Conservation (phyloP, 2,329 filamentous ascomycete species). For the Microsporum canis region DNA sequence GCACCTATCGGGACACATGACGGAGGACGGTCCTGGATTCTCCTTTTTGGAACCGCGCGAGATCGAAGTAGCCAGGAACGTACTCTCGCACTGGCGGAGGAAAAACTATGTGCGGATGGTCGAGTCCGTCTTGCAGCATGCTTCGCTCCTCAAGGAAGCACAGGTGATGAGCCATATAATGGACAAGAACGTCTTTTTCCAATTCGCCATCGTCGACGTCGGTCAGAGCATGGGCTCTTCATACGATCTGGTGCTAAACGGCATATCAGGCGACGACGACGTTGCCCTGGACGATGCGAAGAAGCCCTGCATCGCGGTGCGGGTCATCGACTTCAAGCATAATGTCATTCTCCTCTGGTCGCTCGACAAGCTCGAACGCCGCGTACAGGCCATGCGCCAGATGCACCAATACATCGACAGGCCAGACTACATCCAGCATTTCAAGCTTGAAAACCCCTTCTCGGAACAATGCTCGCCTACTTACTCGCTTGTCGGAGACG, state of each 20-base stretch:
- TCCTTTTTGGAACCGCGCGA: conserved; percentile 58
- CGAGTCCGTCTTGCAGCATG: conserved; percentile 78
- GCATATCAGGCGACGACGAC: conserved; percentile 76
- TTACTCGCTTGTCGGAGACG: conserved; percentile 86
- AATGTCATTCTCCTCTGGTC: conserved; percentile 87
- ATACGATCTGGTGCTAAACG: conserved; percentile 92
- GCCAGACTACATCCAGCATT: conserved; percentile 86
- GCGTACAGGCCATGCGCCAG: conserved; percentile 85
- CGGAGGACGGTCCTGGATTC: conserved; percentile 24
- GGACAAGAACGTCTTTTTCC: conserved; percentile 84
- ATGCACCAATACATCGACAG: conserved; percentile 94
- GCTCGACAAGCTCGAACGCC: conserved; percentile 75
- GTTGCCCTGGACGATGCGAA: conserved; percentile 64
- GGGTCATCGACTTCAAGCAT: conserved; percentile 83
- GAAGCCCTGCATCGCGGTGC: conserved; percentile 83
- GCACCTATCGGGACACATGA: conserved; percentile 32
- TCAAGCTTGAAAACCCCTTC: conserved; percentile 87
- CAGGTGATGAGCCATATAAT: conserved; percentile 97
- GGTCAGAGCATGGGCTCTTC: conserved; percentile 85
- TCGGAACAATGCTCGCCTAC: conserved; percentile 81
- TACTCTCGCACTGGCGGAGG: conserved; percentile 64
- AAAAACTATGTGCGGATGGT: conserved; percentile 89
- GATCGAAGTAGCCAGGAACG: conserved; percentile 54
- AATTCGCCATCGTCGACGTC: conserved; percentile 82
- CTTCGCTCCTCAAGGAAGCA: conserved; percentile 80